These are phyloP conservation scores for Maudiozyma humilis DNA, from an alignment of 1,139 yeast genomes.

Conservation along the genomic window DNA sequence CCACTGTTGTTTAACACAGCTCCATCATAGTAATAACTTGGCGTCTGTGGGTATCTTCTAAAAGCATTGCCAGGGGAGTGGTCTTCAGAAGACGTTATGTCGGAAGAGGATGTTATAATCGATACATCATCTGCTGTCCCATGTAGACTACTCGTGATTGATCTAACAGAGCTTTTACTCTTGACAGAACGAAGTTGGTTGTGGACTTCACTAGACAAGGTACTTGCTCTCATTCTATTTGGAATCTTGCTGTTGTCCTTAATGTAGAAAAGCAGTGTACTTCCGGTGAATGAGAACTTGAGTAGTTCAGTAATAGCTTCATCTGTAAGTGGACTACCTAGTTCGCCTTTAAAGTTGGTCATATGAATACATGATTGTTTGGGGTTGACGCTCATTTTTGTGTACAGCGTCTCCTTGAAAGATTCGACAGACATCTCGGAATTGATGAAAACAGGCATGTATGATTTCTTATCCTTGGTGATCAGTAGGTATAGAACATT, in stretches of 20 bases:
- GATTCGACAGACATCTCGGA: conserved; percentile 30
- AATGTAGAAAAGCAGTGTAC: conserved; percentile 39
- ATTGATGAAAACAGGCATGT: conserved; percentile 41
- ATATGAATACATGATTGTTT: conserved; percentile 49
- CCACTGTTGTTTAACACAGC: conserved; percentile 16
- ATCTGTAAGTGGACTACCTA: conserved; percentile 55
- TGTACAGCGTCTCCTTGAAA: conserved; percentile 36
- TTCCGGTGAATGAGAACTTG: conserved; percentile 31
- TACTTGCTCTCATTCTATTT: conserved; percentile 11
- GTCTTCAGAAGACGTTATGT: conserved; percentile 29
- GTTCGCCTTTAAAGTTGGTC: conserved; percentile 60
- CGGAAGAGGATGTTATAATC: conserved; percentile 26
- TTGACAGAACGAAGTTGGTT: conserved; percentile 15
- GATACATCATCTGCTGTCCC: conserved; percentile 27
- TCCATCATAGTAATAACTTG: conserved; percentile 27
- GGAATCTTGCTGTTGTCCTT: conserved; percentile 32
- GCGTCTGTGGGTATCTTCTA: conserved; percentile 30
- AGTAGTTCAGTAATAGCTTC: conserved; percentile 40
- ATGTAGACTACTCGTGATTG: conserved; percentile 20
- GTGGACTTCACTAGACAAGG: conserved; percentile 12
- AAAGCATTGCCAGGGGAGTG: conserved; percentile 17
- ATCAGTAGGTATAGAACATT: conserved; percentile 39
- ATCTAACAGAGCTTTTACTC: conserved; percentile 24
- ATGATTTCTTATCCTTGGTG: conserved; percentile 51
- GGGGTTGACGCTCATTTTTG: conserved; percentile 37